phyloP scores from a whole-genome alignment of 306 rosid genomes.

The Fragaria iinumae region DNA sequence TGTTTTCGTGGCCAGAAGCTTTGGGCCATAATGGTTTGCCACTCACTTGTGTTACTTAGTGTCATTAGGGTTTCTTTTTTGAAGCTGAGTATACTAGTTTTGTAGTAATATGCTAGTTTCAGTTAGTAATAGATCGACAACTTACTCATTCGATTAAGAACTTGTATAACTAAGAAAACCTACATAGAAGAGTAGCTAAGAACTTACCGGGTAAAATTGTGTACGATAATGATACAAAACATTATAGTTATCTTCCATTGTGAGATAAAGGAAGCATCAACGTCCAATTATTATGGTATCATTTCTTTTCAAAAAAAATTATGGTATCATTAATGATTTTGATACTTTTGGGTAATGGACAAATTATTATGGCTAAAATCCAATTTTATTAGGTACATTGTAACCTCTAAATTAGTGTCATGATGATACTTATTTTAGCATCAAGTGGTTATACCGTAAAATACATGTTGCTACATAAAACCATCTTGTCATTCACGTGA shows the following conservation, averaged over 20 bases:
- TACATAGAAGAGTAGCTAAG: no score
- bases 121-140: neutral
- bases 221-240: no score
- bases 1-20: slow-evolving; percentile 4
- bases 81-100: neutral
- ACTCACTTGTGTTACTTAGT: neutral
- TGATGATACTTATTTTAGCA: neutral
- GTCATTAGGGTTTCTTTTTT: neutral
- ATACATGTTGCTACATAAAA: no score
- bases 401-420: neutral
- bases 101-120: neutral
- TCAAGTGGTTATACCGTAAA: no score
- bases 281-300: neutral
- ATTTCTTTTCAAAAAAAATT: neutral
- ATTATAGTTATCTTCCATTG: no score
- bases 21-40: neutral
- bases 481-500: no score
- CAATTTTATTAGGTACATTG: neutral
- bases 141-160: neutral
- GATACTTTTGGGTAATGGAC: neutral
- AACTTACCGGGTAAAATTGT: no score
- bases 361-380: neutral
- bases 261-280: no score
- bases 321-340: neutral
- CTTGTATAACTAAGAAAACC: no score